Base-by-base conservation (phyloP, 371 early-diverging fungal species). In the Funneliformis caledonium region DNA sequence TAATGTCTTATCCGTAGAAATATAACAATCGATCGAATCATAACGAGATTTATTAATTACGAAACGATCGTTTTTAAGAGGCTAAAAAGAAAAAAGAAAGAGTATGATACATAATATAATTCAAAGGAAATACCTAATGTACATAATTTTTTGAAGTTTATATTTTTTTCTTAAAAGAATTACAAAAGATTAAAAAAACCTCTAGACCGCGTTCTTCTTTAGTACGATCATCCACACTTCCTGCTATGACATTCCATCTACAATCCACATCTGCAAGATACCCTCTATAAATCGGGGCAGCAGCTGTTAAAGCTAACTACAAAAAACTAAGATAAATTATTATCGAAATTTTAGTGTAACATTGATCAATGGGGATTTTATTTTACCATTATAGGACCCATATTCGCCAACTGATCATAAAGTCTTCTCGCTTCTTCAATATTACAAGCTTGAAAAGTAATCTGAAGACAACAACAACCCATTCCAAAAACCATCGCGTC, bases 401-500 rank as follows among this genome's bases (percentile, higher is more conserved):
- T 86, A 33, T 95, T 92, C 6, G 97, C 97, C 80, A 99, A 89
- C 80, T 97, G 97, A 88, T 99, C 99, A 86, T 99, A 99, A 59
- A 99, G 87, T 78, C 91, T 84, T 76, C 99, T 88, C 14, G 98
- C 99, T 85, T 98, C 97, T 82, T 94, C 93, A 43, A 99, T 92
- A 82, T 94, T 94, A 85, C 95, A 94, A n/a, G 98, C 97, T 87
- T 99, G 99, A 85, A 99, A 95, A 22, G 99, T 99, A 82, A 99
- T 95, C 87, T 99, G 99, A 48, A 99, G 90, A 84, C 99, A 99
- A 83, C 95, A 96, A 88, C 98, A 98, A 72, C 99, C 99, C 99
- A 99, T 99, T 45, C 99, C 99, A 90, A 99, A 99, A 62, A 97
- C 96, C 99, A 99, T 99, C 22, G 96, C 94, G 86, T 99, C 99